These are phyloP conservation scores for Papilionanthe hybrid DNA, from an alignment of 116 monocot species.

Conservation along the genomic window DNA sequence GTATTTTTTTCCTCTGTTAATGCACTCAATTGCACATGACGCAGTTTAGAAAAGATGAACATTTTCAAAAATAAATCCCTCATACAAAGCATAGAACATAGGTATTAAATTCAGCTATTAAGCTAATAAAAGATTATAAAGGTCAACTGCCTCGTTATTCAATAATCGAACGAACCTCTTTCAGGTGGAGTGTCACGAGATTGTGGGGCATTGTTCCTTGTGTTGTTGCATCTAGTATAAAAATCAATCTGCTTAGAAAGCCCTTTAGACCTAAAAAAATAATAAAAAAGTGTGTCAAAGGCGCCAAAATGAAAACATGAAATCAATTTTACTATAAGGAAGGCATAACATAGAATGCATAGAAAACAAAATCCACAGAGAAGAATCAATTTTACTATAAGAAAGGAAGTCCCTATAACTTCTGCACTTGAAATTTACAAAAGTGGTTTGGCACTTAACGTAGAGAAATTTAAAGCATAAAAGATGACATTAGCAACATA, in stretches of 20 bases:
- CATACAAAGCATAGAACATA: constrained; percentile 14
- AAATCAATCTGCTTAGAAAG: constrained; percentile 59
- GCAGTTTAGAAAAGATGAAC: constrained; percentile 15
- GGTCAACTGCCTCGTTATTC: background rate
- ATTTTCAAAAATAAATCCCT: constrained; percentile 11
- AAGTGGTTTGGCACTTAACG: background rate
- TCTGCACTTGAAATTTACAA: background rate
- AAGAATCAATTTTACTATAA: background rate
- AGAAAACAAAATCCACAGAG: background rate
- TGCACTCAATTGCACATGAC: constrained; percentile 14
- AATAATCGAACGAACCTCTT: constrained; percentile 55
- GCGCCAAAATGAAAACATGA: background rate
- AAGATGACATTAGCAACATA: background rate
- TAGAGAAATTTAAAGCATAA: background rate
- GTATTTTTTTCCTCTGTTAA: constrained; percentile 9
- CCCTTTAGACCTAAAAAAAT: constrained; percentile 46
- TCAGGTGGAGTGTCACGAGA: constrained; percentile 89
- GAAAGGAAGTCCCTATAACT: background rate
- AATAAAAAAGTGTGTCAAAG: background rate
- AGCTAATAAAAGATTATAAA: background rate
- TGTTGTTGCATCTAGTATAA: constrained; percentile 64
- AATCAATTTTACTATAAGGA: background rate
- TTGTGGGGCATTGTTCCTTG: constrained; percentile 58
- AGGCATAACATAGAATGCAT: background rate
- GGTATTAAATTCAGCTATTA: background rate